These are phyloP conservation scores for Stephania yunnanensis DNA, from an alignment of 164 flowering plant genomes.

Conservation along the genomic window DNA sequence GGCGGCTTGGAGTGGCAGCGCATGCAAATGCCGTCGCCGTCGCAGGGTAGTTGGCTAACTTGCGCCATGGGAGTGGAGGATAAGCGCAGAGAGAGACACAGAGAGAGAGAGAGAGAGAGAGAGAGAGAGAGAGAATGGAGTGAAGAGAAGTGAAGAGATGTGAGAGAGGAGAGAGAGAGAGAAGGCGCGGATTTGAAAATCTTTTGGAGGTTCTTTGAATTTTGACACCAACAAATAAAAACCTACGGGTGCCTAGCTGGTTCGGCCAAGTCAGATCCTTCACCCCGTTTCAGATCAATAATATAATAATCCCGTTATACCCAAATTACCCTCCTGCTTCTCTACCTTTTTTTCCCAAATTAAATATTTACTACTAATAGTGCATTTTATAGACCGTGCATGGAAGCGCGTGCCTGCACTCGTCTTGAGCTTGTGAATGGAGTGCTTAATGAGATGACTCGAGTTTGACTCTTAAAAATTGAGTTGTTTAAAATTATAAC, in stretches of 20 bases:
- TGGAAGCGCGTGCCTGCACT: too few species aligned
- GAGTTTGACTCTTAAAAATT: too few species aligned
- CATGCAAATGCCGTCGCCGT: constrained; percentile 83
- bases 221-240: background rate
- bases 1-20: constrained; percentile 44
- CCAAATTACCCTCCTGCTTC: background rate
- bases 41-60: constrained; percentile 54
- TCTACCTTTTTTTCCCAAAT: background rate
- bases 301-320: background rate
- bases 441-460: too few species aligned
- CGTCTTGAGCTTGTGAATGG: too few species aligned
- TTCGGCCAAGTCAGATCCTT: background rate
- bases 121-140: background rate
- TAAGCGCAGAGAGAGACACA: background rate
- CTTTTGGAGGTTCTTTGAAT: constrained; percentile 3
- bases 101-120: background rate
- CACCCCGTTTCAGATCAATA: background rate
- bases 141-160: background rate
- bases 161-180: background rate
- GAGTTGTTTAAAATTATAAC: too few species aligned
- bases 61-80: constrained; percentile 34
- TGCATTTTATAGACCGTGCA: too few species aligned
- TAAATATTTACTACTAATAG: too few species aligned
- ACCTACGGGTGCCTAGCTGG: background rate
- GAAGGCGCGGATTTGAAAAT: constrained; percentile 8